Percentiles rank a stretch among this genome's conserved stretches.
phyloP scores from a whole-genome alignment of 306 rosid species.

The Coriaria nepalensis region DNA sequence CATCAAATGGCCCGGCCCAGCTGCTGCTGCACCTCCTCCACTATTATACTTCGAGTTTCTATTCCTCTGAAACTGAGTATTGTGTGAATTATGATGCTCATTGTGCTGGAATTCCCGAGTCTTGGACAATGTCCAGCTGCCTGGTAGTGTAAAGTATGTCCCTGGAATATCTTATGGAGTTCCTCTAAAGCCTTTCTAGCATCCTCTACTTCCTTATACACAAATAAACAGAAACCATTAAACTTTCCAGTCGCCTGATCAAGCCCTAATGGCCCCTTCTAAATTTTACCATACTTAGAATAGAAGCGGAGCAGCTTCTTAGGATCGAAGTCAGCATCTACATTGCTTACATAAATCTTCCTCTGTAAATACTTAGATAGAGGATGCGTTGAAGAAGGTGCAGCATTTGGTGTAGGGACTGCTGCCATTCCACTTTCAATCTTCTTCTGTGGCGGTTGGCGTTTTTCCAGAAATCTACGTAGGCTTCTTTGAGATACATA shows the following conservation, averaged over 20 bases:
- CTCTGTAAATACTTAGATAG: slow-evolving; percentile 61
- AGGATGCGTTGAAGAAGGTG: slow-evolving; percentile 7
- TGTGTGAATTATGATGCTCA: slow-evolving; percentile 28
- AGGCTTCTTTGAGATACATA: too few species aligned
- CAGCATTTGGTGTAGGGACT: slow-evolving; percentile 20
- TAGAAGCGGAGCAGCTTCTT: slow-evolving; percentile 46
- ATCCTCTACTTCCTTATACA: slow-evolving; percentile 50
- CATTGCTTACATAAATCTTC: slow-evolving; percentile 90
- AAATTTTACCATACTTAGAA: slow-evolving; percentile 65
- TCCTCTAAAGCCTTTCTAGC: slow-evolving; percentile 66
- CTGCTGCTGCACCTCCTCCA: too few species aligned
- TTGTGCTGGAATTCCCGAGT: slow-evolving; percentile 42
- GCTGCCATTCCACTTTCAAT: slow-evolving; percentile 82
- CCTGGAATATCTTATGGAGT: slow-evolving; percentile 84
- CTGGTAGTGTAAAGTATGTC: slow-evolving; percentile 78
- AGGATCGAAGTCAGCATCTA: slow-evolving; percentile 61
- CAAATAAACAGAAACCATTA: slow-evolving; percentile 83
- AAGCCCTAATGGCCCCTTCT: slow-evolving; percentile 88
- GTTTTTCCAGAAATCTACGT: too few species aligned
- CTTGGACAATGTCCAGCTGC: slow-evolving; percentile 84
- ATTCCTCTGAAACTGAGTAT: slow-evolving; percentile 49
- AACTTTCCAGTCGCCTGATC: slow-evolving; percentile 79
- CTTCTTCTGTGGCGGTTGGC: slow-evolving; percentile 94
- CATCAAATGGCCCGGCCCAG: too few species aligned
- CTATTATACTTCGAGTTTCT: too few species aligned